phyloP scores from a whole-genome alignment of 169 alveolate species.

The Blepharisma undulans region DNA sequence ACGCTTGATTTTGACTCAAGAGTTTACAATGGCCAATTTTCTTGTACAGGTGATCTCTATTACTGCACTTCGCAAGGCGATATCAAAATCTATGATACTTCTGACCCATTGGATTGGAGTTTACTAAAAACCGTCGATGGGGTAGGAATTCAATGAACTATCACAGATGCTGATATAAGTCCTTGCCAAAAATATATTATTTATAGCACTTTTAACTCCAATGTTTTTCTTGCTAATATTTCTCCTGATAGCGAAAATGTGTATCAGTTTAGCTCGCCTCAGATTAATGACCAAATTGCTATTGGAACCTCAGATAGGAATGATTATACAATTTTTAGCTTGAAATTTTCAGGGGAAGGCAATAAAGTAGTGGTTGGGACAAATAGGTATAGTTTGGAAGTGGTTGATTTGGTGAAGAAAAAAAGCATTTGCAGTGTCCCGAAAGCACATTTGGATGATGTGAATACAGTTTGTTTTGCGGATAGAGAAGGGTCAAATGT shows the following conservation, averaged over 20 bases:
- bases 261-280: background rate
- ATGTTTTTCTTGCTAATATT: background rate
- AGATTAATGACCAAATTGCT: background rate
- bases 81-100: constrained; percentile 34
- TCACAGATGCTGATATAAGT: constrained; percentile 64
- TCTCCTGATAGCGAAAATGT: background rate
- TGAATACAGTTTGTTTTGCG: constrained; percentile 69
- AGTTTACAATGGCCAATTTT: constrained; percentile 32
- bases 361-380: constrained; percentile 63
- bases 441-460: constrained; percentile 63
- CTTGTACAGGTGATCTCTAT: constrained; percentile 4
- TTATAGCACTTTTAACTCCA: constrained; percentile 46
- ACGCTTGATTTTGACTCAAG: constrained; percentile 4
- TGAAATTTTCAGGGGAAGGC: constrained; percentile 66
- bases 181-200: constrained; percentile 53
- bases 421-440: constrained; percentile 31
- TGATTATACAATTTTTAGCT: constrained; percentile 48
- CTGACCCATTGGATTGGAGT: constrained; percentile 47
- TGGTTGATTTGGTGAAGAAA: constrained; percentile 48
- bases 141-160: constrained; percentile 55
- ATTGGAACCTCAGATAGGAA: background rate
- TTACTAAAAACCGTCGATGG: constrained; percentile 39
- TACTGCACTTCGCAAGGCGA: constrained; percentile 26
- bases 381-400: constrained; percentile 33
- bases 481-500: constrained; percentile 59